Evolutionary conservation across 495 filamentous ascomycete genomes (phyloP).

Genomic region (Bombardia bombarda): DNA sequence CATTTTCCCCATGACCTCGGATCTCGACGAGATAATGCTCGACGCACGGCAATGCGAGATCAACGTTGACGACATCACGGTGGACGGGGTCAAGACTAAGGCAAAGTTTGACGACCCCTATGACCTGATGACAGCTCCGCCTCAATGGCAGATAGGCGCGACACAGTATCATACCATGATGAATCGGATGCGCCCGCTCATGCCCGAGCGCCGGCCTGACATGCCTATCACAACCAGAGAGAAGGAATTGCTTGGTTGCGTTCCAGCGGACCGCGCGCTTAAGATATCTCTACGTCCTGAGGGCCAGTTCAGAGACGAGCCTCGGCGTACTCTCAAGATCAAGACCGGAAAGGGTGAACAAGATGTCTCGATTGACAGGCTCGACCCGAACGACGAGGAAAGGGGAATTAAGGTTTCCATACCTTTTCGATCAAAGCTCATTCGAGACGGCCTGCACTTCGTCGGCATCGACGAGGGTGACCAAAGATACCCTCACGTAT

Average conservation of each 20-base stretch:
- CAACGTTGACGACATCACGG: conserved; percentile 50
- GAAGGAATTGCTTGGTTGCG: conserved; percentile 25
- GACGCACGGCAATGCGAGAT: conserved; percentile 83
- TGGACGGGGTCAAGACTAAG: conserved; percentile 58
- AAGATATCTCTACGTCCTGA: conserved; percentile 30
- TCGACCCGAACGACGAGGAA: conserved; percentile 21
- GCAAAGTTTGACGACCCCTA: conserved; percentile 71
- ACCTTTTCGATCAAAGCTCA: conserved; percentile 63
- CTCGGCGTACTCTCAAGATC: conserved; percentile 21
- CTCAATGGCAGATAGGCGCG: conserved; percentile 42
- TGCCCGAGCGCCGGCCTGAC: conserved; percentile 44
- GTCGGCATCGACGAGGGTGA: conserved; percentile 75
- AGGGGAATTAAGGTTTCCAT: conserved; percentile 46
- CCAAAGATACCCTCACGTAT: conserved; percentile 78
- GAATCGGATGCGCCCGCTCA: conserved; percentile 53
- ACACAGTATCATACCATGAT: conserved; percentile 72
- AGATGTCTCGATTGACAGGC: conserved; percentile 19
- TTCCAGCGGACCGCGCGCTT: conserved; percentile 36
- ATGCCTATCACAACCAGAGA: conserved; percentile 31
- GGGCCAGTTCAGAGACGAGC: conserved; percentile 24
- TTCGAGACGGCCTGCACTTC: conserved; percentile 84
- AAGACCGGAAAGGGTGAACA: too few relatives aligned
- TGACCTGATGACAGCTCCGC: conserved; percentile 54
- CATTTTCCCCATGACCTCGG: conserved; percentile 58
- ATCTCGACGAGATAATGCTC: conserved; percentile 62